A percentile compares a stretch with the other conserved stretches of the same genome.
phyloP scores from a whole-genome alignment of 345 rosid species.

The Carallia brachiata region DNA sequence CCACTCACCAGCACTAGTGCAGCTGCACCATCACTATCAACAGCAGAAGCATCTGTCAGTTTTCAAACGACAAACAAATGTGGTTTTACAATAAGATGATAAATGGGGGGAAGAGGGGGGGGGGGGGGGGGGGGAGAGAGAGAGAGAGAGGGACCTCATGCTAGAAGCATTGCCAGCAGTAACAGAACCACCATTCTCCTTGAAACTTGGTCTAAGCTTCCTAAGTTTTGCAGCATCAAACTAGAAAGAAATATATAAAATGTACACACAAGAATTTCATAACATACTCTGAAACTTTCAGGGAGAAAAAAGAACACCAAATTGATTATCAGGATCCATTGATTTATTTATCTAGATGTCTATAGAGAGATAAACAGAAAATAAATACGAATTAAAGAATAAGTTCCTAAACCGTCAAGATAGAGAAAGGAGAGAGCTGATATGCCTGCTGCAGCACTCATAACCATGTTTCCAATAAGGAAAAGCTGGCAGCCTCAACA shows the following conservation, averaged over 20 bases:
- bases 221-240: constrained; percentile 32
- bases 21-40: constrained; percentile 33
- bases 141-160: constrained; percentile 25
- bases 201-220: constrained; percentile 28
- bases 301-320: neutral
- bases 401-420: neutral
- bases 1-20: constrained; percentile 30
- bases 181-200: constrained; percentile 23
- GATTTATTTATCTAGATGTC: neutral
- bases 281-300: neutral
- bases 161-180: constrained; percentile 37
- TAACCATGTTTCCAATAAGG: neutral
- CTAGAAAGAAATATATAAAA: constrained; percentile 13
- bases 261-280: neutral
- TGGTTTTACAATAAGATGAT: neutral
- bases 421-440: neutral
- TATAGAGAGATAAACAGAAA: neutral
- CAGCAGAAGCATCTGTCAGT: neutral
- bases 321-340: neutral
- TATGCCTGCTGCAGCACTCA: neutral
- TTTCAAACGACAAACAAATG: neutral
- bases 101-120: neutral
- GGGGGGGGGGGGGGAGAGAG: neutral
- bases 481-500: neutral
- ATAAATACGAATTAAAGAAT: neutral